Base-by-base conservation (phyloP, 1,139 yeast genomes). In the Yamadazyma blattariae region DNA sequence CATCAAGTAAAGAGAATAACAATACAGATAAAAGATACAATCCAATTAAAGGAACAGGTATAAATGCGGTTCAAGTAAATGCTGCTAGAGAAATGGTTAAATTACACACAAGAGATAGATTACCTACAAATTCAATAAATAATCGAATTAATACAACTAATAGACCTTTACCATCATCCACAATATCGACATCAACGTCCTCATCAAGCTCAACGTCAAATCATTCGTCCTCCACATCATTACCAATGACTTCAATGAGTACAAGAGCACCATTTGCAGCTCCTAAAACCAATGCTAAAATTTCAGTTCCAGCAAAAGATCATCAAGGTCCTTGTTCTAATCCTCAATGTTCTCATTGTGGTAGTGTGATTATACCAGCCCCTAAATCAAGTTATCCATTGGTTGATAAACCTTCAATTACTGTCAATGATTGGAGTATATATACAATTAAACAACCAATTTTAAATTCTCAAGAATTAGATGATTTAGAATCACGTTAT, bases 401-500 rank as follows among this genome's bases (percentile, higher is more conserved):
- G 9, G 65, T 64, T 29, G 88, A 83, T 46, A 60, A 69, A 23
- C 92, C 92, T 0, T 77, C 85, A 13, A 82, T 84, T 4, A 59
- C 79, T 2, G 67, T 84, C 4, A 72, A 74, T 38, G 77, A 80
- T 39, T 92, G 97, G 97, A 76, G 78, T 40, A 75, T 92, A 8
- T 74, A 70, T 44, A 82, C 96, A 0, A 64, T 70, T 31, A 80
- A 88, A 53, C 76, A 75, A 36, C 95, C 98, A 0, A 92, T 92
- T 30, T 63, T 88, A 40, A 82, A 76, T 45, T 71, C 92, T 1
- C 66, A 62, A 3, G 96, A 89, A 54, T 74, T 92, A 39, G 97
- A 89, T 41, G 63, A 62, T 9, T 72, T 83, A 47, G 77, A 72
- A 6, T 57, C 74, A n/a, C 51, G 71, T 37, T 71, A 83, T 39